Evolutionary conservation across 768 basidiomycete species (phyloP).

Genomic region (Amylocystis lapponica): DNA sequence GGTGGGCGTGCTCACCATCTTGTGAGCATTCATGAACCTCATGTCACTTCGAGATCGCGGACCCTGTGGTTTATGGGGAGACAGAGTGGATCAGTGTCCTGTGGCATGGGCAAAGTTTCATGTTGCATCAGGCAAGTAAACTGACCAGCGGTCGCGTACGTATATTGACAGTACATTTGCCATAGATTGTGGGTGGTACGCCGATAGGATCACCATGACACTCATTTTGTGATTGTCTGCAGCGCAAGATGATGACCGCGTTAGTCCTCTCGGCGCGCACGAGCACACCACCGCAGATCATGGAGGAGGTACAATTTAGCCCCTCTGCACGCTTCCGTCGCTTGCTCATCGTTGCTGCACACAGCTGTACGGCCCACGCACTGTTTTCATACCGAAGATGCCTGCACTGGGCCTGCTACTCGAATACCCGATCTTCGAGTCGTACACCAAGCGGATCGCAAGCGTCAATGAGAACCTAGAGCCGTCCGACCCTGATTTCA

Average conservation of each 20-base stretch:
- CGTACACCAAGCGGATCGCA: slow-evolving; percentile 61
- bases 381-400: slow-evolving; percentile 89
- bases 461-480: slow-evolving; percentile 46
- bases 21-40: not conserved
- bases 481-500: slow-evolving; percentile 52
- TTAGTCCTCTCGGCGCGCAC: slow-evolving; percentile 79
- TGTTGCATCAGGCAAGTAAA: slow-evolving; percentile 86
- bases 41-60: slow-evolving; percentile 47
- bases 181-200: not conserved
- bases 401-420: slow-evolving; percentile 91
- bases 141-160: not conserved
- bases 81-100: slow-evolving; percentile 94
- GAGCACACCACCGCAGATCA: slow-evolving; percentile 63
- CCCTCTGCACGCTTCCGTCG: not conserved
- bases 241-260: slow-evolving; percentile 97
- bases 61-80: slow-evolving; percentile 84
- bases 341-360: not conserved
- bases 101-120: slow-evolving; percentile 97
- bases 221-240: slow-evolving; percentile 13
- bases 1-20: slow-evolving; percentile 31
- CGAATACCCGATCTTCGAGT: slow-evolving; percentile 78
- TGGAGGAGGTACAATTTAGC: slow-evolving; percentile 54
- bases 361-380: slow-evolving; percentile 72
- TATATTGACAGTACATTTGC: not conserved
- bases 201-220: slow-evolving; percentile 1